Conservation (phyloP, 306 rosid species). For the Delonix regia region DNA sequence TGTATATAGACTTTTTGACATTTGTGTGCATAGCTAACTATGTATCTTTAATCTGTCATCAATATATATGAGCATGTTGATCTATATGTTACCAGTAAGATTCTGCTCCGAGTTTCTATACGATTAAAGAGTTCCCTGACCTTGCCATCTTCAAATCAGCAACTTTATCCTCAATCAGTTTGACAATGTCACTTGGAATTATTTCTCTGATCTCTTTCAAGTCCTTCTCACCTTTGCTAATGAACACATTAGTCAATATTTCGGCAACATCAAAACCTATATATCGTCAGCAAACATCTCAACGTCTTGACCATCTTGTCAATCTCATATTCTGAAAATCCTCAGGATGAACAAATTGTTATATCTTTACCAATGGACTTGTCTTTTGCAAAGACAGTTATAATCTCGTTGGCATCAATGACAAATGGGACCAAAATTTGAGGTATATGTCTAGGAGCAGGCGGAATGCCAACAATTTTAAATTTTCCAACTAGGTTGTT, state of each 20-base stretch:
- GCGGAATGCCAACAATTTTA: slow-evolving; percentile 75
- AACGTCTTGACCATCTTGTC: slow-evolving; percentile 81
- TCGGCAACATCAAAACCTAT: slow-evolving; percentile 62
- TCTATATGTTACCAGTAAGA: slow-evolving; percentile 1
- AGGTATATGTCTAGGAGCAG: slow-evolving; percentile 79
- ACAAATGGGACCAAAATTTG: slow-evolving; percentile 81
- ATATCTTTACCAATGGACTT: slow-evolving; percentile 78
- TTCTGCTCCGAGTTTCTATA: slow-evolving; percentile 18
- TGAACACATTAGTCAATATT: slow-evolving; percentile 76
- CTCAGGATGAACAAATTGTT: slow-evolving; percentile 79
- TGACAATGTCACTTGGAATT: slow-evolving; percentile 69
- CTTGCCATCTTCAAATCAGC: slow-evolving; percentile 69
- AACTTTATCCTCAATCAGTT: slow-evolving; percentile 71
- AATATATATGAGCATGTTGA: background rate
- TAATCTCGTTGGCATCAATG: slow-evolving; percentile 87
- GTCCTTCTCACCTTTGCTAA: slow-evolving; percentile 77
- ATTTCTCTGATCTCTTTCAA: slow-evolving; percentile 69
- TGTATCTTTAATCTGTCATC: slow-evolving; percentile 1
- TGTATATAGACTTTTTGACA: background rate
- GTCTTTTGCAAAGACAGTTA: slow-evolving; percentile 84
- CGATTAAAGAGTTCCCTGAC: slow-evolving; percentile 46
- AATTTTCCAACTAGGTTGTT: slow-evolving; percentile 77
- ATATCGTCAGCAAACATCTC: slow-evolving; percentile 84
- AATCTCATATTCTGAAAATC: slow-evolving; percentile 74
- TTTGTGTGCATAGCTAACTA: background rate